Conservation (phyloP, 1,284 basidiomycete species). For the Thelephora terrestris region DNA sequence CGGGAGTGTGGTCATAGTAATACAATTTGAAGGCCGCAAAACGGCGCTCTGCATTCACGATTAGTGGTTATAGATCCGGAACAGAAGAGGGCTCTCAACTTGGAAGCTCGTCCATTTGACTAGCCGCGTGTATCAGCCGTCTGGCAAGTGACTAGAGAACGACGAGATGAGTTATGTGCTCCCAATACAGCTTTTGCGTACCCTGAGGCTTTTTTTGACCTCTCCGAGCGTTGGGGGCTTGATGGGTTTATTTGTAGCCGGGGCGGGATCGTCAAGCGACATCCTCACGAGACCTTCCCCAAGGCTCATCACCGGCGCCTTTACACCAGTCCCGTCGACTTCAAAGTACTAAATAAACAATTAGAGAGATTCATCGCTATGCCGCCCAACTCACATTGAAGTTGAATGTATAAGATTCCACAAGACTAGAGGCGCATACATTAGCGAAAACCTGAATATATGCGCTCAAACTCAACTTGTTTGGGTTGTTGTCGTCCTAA, state of each 20-base stretch:
- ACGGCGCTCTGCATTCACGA: conserved; percentile 43
- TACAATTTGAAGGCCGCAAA: conserved; percentile 79
- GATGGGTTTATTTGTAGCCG: conserved; percentile 40
- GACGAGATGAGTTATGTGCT: background rate
- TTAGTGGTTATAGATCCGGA: background rate
- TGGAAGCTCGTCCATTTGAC: conserved; percentile 67
- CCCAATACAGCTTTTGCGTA: conserved; percentile 15
- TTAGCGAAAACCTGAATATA: conserved; percentile 13
- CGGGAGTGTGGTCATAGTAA: conserved; percentile 65
- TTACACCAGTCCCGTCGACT: conserved; percentile 41
- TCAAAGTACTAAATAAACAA: conserved; percentile 40
- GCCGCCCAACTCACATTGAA: conserved; percentile 40
- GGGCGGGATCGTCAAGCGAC: conserved; percentile 43
- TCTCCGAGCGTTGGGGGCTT: conserved; percentile 57
- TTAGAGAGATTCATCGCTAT: background rate
- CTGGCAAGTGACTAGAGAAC: conserved; percentile 48
- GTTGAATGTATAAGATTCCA: conserved; percentile 77
- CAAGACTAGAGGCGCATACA: conserved; percentile 36
- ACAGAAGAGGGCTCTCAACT: conserved; percentile 31
- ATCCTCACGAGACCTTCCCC: conserved; percentile 45
- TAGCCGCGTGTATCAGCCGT: conserved; percentile 63
- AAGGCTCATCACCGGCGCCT: conserved; percentile 58
- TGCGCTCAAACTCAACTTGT: conserved; percentile 39
- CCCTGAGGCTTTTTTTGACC: conserved; percentile 67
- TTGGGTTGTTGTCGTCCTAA: conserved; percentile 69